phyloP scores from a whole-genome alignment of 805 yeast species.

The Kurtzmaniella fragi region DNA sequence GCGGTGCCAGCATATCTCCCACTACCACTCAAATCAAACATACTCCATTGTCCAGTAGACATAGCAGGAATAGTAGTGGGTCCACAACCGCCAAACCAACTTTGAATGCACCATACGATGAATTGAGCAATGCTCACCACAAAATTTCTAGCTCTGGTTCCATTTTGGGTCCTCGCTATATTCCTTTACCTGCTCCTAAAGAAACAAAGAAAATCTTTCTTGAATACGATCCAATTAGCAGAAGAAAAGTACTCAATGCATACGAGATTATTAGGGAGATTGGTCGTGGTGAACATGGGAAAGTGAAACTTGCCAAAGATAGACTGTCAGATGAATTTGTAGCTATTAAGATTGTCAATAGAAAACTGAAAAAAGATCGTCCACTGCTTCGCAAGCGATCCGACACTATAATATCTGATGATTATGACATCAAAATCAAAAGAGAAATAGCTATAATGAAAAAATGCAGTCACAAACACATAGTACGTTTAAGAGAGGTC shows the following conservation, averaged over 20 bases:
- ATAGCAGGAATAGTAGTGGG: too few species aligned
- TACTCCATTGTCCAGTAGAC: too few species aligned
- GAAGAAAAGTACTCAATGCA: slow-evolving; percentile 77
- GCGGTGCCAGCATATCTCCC: too few species aligned
- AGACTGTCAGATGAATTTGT: slow-evolving; percentile 58
- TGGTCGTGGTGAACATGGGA: slow-evolving; percentile 98
- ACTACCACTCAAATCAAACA: too few species aligned
- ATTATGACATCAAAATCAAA: slow-evolving; percentile 33
- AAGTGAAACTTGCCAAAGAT: slow-evolving; percentile 86
- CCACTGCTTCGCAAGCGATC: slow-evolving; percentile 24
- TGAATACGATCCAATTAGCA: slow-evolving; percentile 84
- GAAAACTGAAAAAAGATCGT: slow-evolving; percentile 43
- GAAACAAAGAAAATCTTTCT: slow-evolving; percentile 77
- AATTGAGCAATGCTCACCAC: too few species aligned
- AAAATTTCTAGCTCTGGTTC: too few species aligned
- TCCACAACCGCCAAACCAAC: too few species aligned
- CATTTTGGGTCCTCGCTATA: too few species aligned
- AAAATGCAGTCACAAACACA: slow-evolving; percentile 42
- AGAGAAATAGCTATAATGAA: slow-evolving; percentile 44
- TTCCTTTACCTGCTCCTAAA: slow-evolving; percentile 44
- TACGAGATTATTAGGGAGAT: slow-evolving; percentile 84
- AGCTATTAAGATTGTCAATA: slow-evolving; percentile 91
- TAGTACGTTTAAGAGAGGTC: slow-evolving; percentile 47
- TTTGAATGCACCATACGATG: too few species aligned
- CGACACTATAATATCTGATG: slow-evolving; percentile 17